Percentiles rank a stretch among this genome's conserved stretches.
Evolutionary conservation across 805 yeast species (phyloP).

Genomic region (Pichia scutulata): DNA sequence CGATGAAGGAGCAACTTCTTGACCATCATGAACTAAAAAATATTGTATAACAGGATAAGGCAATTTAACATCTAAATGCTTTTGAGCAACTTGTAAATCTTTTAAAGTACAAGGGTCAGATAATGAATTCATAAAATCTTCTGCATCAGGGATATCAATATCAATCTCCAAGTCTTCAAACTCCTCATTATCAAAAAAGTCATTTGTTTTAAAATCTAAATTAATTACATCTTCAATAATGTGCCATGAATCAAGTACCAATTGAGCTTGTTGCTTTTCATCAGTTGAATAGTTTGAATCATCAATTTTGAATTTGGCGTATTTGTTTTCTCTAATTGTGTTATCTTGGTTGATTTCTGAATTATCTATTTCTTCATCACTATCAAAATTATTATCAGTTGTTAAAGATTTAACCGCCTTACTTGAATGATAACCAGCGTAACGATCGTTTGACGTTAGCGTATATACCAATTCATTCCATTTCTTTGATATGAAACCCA

Average conservation of each 20-base stretch:
- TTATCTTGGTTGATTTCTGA: not conserved
- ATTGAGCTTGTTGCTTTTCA: conserved; percentile 10
- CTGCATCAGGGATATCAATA: conserved; percentile 59
- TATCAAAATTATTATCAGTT: conserved; percentile 20
- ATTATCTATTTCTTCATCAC: not conserved
- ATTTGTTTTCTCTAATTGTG: not conserved
- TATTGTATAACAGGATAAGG: conserved; percentile 76
- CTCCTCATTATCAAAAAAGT: not conserved
- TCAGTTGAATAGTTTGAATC: conserved; percentile 1
- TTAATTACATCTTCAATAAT: conserved; percentile 70
- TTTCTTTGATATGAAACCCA: conserved; percentile 26
- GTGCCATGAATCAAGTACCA: conserved; percentile 22
- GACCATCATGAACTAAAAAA: conserved; percentile 77
- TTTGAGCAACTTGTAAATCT: conserved; percentile 72
- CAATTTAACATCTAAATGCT: conserved; percentile 59
- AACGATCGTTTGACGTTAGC: conserved; percentile 58
- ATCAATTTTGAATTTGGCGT: not conserved
- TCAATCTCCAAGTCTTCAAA: conserved; percentile 51
- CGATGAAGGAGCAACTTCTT: conserved; percentile 61
- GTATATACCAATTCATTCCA: conserved; percentile 56
- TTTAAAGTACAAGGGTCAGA: conserved; percentile 55
- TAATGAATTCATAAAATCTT: conserved; percentile 37
- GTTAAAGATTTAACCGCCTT: conserved; percentile 5
- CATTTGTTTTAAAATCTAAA: not conserved
- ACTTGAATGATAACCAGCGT: conserved; percentile 50